Conservation (phyloP, 768 basidiomycete species). For the Calocybe gangraenosa region DNA sequence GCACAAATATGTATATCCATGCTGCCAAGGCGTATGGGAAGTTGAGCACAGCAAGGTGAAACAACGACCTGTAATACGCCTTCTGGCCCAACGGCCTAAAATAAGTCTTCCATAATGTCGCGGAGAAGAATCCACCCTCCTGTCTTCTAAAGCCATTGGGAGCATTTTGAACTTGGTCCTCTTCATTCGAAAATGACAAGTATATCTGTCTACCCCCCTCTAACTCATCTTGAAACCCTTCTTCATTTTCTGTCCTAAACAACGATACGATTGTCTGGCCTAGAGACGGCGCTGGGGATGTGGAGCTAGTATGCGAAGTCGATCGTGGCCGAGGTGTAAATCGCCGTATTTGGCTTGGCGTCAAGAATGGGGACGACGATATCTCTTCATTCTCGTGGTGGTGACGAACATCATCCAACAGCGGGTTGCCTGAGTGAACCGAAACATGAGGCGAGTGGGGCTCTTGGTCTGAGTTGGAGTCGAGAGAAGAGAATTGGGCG, state of each 20-base stretch:
- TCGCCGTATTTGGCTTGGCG: conserved; percentile 21
- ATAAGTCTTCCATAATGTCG: conserved; percentile 55
- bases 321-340: conserved; percentile 42
- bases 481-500: conserved; percentile 26
- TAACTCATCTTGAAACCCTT: conserved; percentile 29
- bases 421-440: background rate
- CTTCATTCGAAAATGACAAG: conserved; percentile 10
- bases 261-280: conserved; percentile 67
- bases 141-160: conserved; percentile 7
- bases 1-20: conserved; percentile 78
- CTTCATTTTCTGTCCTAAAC: conserved; percentile 47
- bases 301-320: conserved; percentile 51
- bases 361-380: conserved; percentile 49
- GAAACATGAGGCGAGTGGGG: conserved; percentile 19
- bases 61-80: conserved; percentile 61
- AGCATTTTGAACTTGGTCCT: conserved; percentile 9
- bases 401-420: conserved; percentile 13
- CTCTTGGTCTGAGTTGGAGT: conserved; percentile 33
- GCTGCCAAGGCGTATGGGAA: conserved; percentile 76
- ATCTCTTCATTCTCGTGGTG: conserved; percentile 27
- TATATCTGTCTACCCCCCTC: conserved; percentile 13
- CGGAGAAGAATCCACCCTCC: conserved; percentile 27
- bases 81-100: conserved; percentile 55
- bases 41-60: conserved; percentile 71
- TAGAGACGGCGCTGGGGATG: conserved; percentile 58